Percentiles rank a stretch among this genome's conserved stretches.
These are phyloP conservation scores for Phytophthora aleatoria DNA, from an alignment of 352 stramenopile species.

Conservation along the genomic window DNA sequence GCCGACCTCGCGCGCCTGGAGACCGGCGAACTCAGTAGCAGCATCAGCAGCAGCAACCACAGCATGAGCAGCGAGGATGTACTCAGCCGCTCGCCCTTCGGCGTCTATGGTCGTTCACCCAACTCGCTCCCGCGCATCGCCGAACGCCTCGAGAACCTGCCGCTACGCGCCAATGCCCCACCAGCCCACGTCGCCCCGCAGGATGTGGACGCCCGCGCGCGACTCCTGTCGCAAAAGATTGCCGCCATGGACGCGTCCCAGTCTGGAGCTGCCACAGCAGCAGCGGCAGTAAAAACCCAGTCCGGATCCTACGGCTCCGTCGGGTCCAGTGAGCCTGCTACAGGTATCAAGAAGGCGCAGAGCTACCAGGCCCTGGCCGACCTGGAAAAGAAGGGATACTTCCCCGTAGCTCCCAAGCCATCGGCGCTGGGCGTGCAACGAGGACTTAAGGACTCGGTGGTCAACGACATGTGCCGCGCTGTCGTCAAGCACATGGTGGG, in stretches of 20 bases:
- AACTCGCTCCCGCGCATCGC: conserved; percentile 71
- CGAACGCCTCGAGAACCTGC: conserved; percentile 67
- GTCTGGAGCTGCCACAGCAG: conserved; percentile 9
- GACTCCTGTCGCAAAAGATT: conserved; percentile 70
- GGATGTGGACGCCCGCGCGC: conserved; percentile 61
- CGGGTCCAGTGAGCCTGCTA: conserved; percentile 23
- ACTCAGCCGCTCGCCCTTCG: conserved; percentile 69
- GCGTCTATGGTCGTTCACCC: conserved; percentile 51
- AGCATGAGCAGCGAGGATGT: conserved; percentile 67
- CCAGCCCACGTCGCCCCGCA: conserved; percentile 15
- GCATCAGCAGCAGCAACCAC: conserved; percentile 12
- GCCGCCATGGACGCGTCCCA: conserved; percentile 32
- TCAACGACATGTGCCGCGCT: conserved; percentile 89
- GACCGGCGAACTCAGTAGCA: conserved; percentile 17
- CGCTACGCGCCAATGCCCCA: conserved; percentile 55
- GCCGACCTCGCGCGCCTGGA: conserved; percentile 40
- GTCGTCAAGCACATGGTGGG: conserved; percentile 91
- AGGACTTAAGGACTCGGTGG: conserved; percentile 84
- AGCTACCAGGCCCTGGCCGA: conserved; percentile 84
- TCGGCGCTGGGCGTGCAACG: conserved; percentile 82
- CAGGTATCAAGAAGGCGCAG: conserved; percentile 74
- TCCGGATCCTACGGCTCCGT: conserved; percentile 65
- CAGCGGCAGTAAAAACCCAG: conserved; percentile 37
- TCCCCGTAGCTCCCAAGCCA: conserved; percentile 73
- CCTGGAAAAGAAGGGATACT: conserved; percentile 86